Evolutionary conservation across 225 moss, liverwort and hornwort species (phyloP), one percentile per base, ranked within the genome.

Genomic region (Asterella californica): DNA sequence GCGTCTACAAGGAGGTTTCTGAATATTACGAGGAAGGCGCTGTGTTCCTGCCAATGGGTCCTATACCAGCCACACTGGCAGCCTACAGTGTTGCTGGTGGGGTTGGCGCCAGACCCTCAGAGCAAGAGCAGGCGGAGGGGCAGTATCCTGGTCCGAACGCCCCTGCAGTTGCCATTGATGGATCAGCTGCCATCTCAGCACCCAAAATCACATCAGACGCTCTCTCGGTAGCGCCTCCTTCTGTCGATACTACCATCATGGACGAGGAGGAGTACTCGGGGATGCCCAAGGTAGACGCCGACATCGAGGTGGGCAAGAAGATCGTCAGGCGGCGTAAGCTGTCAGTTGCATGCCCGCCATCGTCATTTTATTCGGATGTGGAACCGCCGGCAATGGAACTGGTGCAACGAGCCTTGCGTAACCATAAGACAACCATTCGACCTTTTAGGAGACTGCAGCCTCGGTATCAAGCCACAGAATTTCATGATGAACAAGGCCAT

Each of bases 401-500:
- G 29, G 90, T 90, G 34, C 85, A 90, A 68, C 76, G 88, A 37
- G 88, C 90, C 0, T 72, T 96, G 72, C 79, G 79, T 30, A 84
- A 84, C 21, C 90, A 86, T 84, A 81, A 84, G 64, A 88, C 79
- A 17, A 82, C 81, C 22, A 76, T 90, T 2, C 78, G 84, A 18
- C 68, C 67, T 37, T 83, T 83, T 5, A 82, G 72, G 10, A 82
- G 82, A 65, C 36, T 55, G 19, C 68, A 80, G 67, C 83, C 87
- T 5, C 84, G 81, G 27, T 52, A 67, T 19, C 79, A 73, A 46
- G 79, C 82, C 29, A 92, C 93, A 57, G 84, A 87, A 25, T 94
- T 89, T 80, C 94, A 90, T 55, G 91, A 99, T 79, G 91, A 90
- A 47, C 83, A 83, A 45, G 94, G 97, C 15, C 78, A 85, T 2